Base-by-base conservation (phyloP, 768 basidiomycete genomes). In the Cubamyces sp. region DNA sequence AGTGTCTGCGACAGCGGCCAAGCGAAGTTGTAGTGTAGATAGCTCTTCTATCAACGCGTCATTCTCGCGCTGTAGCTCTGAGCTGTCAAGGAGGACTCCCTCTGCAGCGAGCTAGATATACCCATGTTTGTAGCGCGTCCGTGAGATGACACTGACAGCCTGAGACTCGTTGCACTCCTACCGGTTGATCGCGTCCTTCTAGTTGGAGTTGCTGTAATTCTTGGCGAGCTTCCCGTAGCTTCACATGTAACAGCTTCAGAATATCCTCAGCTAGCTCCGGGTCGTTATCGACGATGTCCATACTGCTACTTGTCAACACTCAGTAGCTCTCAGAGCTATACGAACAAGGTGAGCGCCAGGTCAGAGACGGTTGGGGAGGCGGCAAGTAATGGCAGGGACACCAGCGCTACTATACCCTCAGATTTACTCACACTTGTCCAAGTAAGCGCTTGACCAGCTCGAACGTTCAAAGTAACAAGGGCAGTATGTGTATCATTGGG, bases 221-320 rank as follows among this genome's bases (percentile, higher is more conserved):
- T n/a, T 61, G 62, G 5, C 62, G 62, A 1, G 23, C 23, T 19
- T 49, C 14, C 25, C 54, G 60, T 21, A 67, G 23, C 43, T 64
- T 60, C n/a, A 21, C 54, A 21, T 57, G 52, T 2, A 67, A 45
- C 21, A 64, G 48, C 16, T 58, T 34, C 8, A 61, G 23, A 14
- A 67, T 6, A 4, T 61, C 60, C 25, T 43, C 50, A 5, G 52
- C 57, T 5, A 67, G 46, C 37, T 57, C 66, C 15, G 55, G 62
- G 46, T 67, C 62, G 18, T 51, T 23, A 21, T 23, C 19, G 4
- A 60, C 8, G 1, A 23, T 16, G 12, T 66, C 65, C 65, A 63
- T 66, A n/a, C n/a, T n/a, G n/a, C n/a, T n/a, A n/a, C n/a, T n/a
- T n/a, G n/a, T n/a, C n/a, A n/a, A n/a, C n/a, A n/a, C n/a, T n/a